These are phyloP conservation scores for Penicillium sp. DNA, from an alignment of 2,329 filamentous ascomycete genomes.

Conservation along the genomic window DNA sequence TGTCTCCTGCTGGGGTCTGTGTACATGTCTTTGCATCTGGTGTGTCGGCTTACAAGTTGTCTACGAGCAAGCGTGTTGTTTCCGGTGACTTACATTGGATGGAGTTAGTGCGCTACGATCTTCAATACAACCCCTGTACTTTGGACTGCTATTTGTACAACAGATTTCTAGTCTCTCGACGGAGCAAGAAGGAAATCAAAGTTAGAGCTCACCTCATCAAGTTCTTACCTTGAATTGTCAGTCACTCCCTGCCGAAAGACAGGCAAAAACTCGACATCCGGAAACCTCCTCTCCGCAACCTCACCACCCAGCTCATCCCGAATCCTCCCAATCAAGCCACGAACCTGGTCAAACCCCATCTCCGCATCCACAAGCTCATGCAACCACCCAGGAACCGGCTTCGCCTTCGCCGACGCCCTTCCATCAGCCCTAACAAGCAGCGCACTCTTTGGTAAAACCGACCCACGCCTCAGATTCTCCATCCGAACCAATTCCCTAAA, in stretches of 20 bases:
- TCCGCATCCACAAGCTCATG: background rate
- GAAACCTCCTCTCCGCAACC: background rate
- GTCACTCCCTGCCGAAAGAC: background rate
- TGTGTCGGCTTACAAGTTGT: conserved; percentile 1
- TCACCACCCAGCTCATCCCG: background rate
- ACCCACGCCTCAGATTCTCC: too few species aligned
- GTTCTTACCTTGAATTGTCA: too few species aligned
- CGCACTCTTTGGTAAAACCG: too few species aligned
- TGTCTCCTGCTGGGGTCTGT: conserved; percentile 2
- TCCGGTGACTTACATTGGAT: conserved; percentile 10
- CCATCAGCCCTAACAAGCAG: too few species aligned
- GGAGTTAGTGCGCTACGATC: conserved; percentile 4
- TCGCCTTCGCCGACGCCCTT: background rate
- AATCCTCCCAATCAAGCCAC: background rate
- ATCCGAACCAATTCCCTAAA: too few species aligned
- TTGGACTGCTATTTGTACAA: background rate
- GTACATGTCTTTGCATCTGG: conserved; percentile 21
- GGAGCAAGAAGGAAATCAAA: too few species aligned
- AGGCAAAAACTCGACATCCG: background rate
- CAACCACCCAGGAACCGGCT: background rate
- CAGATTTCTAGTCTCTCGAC: too few species aligned
- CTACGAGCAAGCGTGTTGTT: conserved; percentile 17
- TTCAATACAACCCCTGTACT: background rate
- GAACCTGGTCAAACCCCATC: background rate
- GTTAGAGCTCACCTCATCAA: background rate